phyloP scores from a whole-genome alignment of 768 basidiomycete species.

The Grammothele lineata region DNA sequence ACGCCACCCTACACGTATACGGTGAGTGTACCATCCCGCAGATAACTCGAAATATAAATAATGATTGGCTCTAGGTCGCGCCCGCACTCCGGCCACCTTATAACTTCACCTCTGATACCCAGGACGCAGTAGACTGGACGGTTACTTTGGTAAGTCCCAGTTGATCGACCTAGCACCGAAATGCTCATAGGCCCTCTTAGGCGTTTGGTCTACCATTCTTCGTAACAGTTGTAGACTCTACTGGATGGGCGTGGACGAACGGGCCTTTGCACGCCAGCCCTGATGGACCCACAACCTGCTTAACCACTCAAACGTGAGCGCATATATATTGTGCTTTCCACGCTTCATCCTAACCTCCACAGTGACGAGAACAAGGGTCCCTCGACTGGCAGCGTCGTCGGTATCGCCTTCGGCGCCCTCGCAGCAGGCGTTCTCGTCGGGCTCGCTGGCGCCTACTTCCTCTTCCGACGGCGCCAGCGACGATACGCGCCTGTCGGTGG shows the following conservation, averaged over 20 bases:
- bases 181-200: constrained; percentile 26
- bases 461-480: constrained; percentile 4
- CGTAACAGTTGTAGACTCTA: constrained; percentile 48
- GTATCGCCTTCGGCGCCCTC: constrained; percentile 22
- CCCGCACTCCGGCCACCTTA: constrained; percentile 58
- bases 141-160: constrained; percentile 32
- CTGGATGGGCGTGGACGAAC: constrained; percentile 49
- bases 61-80: constrained; percentile 40
- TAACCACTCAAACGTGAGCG: constrained; percentile 20
- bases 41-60: background rate
- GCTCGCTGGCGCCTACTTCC: constrained; percentile 4
- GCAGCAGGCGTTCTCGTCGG: constrained; percentile 19
- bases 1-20: constrained; percentile 57
- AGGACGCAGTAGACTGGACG: constrained; percentile 52
- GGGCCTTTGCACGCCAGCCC: constrained; percentile 57
- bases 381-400: constrained; percentile 20
- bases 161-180: background rate
- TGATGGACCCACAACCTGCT: constrained; percentile 36
- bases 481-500: background rate
- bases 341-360: too few species aligned
- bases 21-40: constrained; percentile 32
- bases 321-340: too few species aligned
- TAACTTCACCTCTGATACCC: constrained; percentile 46
- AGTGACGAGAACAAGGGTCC: background rate
- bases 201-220: constrained; percentile 55